phyloP scores from a whole-genome alignment of 108 stramenopile species.

The Pseudonitzschia pungens region DNA sequence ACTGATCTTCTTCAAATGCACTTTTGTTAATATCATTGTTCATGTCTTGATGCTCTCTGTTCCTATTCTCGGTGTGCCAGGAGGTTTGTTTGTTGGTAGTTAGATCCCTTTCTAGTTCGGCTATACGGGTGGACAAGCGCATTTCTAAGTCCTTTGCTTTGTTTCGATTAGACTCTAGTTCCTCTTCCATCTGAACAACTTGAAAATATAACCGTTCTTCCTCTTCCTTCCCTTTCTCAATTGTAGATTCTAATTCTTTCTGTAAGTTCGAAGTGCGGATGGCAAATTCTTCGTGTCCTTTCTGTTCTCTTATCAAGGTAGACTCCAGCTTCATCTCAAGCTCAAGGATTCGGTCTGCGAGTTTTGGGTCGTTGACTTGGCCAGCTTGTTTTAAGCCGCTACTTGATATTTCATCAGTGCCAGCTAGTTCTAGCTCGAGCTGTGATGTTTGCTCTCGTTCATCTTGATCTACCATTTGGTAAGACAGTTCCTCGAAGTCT shows the following conservation, averaged over 20 bases:
- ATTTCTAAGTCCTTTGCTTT: neutral
- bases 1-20: neutral
- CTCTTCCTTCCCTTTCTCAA: neutral
- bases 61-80: neutral
- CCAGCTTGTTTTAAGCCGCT: neutral
- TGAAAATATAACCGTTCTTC: neutral
- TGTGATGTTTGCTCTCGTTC: neutral
- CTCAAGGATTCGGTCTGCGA: neutral
- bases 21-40: neutral
- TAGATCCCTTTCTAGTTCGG: neutral
- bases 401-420: neutral
- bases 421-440: neutral
- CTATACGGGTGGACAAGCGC: neutral
- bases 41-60: neutral
- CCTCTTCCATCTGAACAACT: neutral
- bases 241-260: neutral
- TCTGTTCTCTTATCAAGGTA: neutral
- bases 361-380: neutral
- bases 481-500: neutral
- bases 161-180: neutral
- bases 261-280: neutral
- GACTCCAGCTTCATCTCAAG: slow-evolving; percentile 1
- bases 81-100: neutral
- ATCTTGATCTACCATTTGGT: neutral
- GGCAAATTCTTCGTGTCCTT: neutral